These are phyloP conservation scores for Triticum urartu DNA, from an alignment of 176 grass and related monocot genomes.

Conservation along the genomic window DNA sequence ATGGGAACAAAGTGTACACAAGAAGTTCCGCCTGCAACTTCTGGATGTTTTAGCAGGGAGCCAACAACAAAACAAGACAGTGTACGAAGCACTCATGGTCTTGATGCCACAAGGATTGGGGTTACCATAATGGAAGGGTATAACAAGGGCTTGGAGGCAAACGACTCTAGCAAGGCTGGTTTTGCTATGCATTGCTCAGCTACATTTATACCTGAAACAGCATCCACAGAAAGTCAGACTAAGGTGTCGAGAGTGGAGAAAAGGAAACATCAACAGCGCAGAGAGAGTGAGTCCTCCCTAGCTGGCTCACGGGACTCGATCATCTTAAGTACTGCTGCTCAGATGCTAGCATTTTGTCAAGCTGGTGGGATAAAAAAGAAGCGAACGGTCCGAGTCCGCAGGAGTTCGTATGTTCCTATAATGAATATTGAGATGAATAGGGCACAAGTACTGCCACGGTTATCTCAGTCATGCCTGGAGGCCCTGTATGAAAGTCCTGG, in stretches of 20 bases:
- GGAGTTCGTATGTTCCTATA: constrained; percentile 27
- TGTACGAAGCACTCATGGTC: not conserved
- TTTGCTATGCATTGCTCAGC: constrained; percentile 26
- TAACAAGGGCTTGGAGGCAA: constrained; percentile 26
- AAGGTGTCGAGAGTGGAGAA: constrained; percentile 18
- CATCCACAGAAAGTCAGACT: constrained; percentile 10
- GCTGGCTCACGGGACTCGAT: not conserved
- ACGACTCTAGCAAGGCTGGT: constrained; percentile 18
- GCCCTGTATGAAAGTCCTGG: constrained; percentile 31
- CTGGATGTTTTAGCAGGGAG: constrained; percentile 24
- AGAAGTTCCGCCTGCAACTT: constrained; percentile 14
- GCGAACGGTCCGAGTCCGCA: constrained; percentile 40
- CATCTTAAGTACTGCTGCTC: constrained; percentile 36
- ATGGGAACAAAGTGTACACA: not conserved
- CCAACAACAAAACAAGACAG: constrained; percentile 30
- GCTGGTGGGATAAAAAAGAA: constrained; percentile 48
- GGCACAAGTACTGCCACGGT: constrained; percentile 18
- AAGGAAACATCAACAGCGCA: not conserved
- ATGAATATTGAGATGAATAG: constrained; percentile 21
- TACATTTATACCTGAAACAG: constrained; percentile 22
- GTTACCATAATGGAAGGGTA: not conserved
- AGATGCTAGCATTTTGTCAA: constrained; percentile 42
- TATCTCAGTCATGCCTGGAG: constrained; percentile 40
- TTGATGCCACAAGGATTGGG: constrained; percentile 7
- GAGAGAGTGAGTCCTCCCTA: constrained; percentile 17